Percentiles rank a stretch among this genome's conserved stretches.
Conservation (phyloP, 352 stramenopile genomes). For the Ochromonadaceae sp. region DNA sequence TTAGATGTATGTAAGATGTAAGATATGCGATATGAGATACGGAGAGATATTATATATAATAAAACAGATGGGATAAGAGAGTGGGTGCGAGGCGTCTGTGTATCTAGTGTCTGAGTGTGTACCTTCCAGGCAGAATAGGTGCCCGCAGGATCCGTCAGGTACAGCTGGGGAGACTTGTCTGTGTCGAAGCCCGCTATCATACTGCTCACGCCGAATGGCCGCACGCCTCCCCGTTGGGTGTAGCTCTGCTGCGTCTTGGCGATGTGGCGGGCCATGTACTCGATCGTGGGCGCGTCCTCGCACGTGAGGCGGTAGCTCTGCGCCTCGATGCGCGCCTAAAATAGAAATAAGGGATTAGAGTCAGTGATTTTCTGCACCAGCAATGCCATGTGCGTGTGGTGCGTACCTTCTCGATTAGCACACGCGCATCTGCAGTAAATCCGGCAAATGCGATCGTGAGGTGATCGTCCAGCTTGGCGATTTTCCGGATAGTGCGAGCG, state of each 20-base stretch:
- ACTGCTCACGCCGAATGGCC: slow-evolving; percentile 95
- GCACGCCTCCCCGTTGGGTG: slow-evolving; percentile 92
- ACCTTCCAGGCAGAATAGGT: slow-evolving; percentile 94
- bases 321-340: slow-evolving; percentile 72
- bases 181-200: slow-evolving; percentile 84
- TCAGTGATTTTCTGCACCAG: too few relatives aligned
- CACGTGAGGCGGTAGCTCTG: slow-evolving; percentile 95
- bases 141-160: slow-evolving; percentile 93
- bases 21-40: too few relatives aligned
- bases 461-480: slow-evolving; percentile 93
- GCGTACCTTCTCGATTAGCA: slow-evolving; percentile 54
- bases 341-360: slow-evolving; percentile 9
- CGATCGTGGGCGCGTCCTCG: slow-evolving; percentile 75
- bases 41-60: too few relatives aligned
- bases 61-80: neutral
- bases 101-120: neutral
- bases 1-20: too few relatives aligned
- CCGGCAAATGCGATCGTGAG: slow-evolving; percentile 94
- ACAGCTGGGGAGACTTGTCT: slow-evolving; percentile 78
- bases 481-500: slow-evolving; percentile 94
- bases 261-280: slow-evolving; percentile 94
- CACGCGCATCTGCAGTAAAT: slow-evolving; percentile 90
- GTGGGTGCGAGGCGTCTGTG: neutral
- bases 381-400: neutral
- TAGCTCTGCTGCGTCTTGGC: slow-evolving; percentile 91